A percentile compares a stretch with the other conserved stretches of the same genome.
phyloP scores from a whole-genome alignment of 345 rosid species.

The Eutrema japonicum region DNA sequence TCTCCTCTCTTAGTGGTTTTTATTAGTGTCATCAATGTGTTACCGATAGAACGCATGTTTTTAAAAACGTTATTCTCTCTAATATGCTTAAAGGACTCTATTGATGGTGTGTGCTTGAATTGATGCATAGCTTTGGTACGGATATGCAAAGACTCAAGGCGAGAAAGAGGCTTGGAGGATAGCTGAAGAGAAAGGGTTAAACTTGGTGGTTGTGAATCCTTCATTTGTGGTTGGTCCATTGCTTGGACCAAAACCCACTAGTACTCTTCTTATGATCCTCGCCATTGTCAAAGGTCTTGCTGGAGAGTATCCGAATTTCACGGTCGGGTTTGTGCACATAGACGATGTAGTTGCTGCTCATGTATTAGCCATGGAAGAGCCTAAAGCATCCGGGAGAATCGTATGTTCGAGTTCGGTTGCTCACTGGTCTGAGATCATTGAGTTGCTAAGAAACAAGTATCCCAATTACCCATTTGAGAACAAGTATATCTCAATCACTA shows the following conservation, averaged over 20 bases:
- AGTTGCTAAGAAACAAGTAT: conserved; percentile 70
- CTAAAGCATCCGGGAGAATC: conserved; percentile 71
- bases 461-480: conserved; percentile 50
- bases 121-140: conserved; percentile 73
- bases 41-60: neutral
- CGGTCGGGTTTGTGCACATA: conserved; percentile 81
- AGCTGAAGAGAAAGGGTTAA: conserved; percentile 68
- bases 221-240: conserved; percentile 85
- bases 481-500: neutral
- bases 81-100: neutral
- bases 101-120: conserved; percentile 8
- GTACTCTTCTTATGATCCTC: conserved; percentile 62
- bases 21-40: too few relatives aligned
- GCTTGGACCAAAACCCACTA: conserved; percentile 83
- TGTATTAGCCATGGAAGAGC: conserved; percentile 76
- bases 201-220: conserved; percentile 83
- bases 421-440: conserved; percentile 75
- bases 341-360: conserved; percentile 81
- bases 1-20: neutral
- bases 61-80: neutral
- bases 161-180: conserved; percentile 87
- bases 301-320: conserved; percentile 74
- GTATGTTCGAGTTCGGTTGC: conserved; percentile 76
- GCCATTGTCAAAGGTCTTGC: conserved; percentile 61
- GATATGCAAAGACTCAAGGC: conserved; percentile 75